Evolutionary conservation across 2,329 filamentous ascomycete genomes (phyloP).

Genomic region (Phialocephala subalpina): DNA sequence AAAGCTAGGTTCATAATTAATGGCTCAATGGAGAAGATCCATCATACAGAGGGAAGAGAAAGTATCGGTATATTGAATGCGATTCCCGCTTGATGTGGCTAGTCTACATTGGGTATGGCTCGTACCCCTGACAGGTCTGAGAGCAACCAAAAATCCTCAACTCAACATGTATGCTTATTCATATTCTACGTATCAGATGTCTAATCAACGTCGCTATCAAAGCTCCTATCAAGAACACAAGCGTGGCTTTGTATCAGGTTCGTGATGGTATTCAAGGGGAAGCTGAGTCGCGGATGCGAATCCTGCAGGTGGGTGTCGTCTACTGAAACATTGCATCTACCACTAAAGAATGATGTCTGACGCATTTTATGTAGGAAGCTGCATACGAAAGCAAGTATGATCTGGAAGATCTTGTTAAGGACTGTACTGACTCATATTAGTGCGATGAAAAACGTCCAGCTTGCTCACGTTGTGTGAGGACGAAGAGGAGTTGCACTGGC

Average conservation of each 20-base stretch:
- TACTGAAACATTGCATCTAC: background rate
- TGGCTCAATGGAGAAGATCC: no score
- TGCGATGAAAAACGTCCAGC: conserved; percentile 29
- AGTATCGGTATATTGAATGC: no score
- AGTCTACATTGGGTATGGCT: no score
- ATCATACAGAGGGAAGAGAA: no score
- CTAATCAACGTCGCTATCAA: no score
- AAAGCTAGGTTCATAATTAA: no score
- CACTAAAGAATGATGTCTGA: background rate
- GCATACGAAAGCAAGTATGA: conserved; percentile 13
- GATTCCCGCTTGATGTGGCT: no score
- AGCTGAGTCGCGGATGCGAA: conserved; percentile 21
- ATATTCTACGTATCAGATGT: no score
- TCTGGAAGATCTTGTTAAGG: background rate
- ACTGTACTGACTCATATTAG: conserved; percentile 13
- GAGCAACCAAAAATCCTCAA: no score
- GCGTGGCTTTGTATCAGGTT: background rate
- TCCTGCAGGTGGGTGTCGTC: conserved; percentile 18
- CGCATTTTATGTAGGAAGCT: conserved; percentile 13
- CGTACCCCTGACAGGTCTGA: no score
- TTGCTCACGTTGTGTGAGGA: conserved; percentile 26
- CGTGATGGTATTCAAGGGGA: conserved; percentile 18
- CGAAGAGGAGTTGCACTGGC: conserved; percentile 22
- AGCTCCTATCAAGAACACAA: no score
- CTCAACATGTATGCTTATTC: no score